Conservation (phyloP, 345 rosid species). For the Mangifera indica region DNA sequence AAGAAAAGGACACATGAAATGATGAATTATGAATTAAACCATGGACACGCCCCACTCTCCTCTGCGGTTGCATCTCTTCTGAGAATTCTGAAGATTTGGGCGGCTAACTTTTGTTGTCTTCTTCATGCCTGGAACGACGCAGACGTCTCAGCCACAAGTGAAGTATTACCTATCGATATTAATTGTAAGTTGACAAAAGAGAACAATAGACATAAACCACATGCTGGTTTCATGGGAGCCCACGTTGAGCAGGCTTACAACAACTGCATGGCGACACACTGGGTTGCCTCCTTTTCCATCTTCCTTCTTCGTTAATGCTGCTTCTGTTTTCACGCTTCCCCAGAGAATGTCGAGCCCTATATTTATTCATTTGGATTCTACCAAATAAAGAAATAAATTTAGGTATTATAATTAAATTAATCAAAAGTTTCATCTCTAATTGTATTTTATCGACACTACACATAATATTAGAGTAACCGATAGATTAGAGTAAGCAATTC, state of each 20-base stretch:
- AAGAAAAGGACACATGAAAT: no score
- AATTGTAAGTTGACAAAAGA: not conserved
- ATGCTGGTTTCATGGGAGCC: constrained; percentile 12
- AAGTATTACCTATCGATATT: no score
- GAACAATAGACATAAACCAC: not conserved
- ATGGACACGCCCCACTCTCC: no score
- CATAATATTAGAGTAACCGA: no score
- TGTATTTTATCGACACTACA: no score
- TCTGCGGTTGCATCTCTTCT: no score
- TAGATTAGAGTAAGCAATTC: no score
- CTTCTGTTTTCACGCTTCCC: not conserved
- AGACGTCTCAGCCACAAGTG: not conserved
- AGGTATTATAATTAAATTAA: no score
- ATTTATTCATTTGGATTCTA: not conserved
- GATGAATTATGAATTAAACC: no score
- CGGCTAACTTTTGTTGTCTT: not conserved
- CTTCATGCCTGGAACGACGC: constrained; percentile 6
- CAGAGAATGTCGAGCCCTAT: not conserved
- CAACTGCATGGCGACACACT: constrained; percentile 16
- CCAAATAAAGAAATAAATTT: no score
- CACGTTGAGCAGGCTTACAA: not conserved
- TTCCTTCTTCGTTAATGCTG: not conserved
- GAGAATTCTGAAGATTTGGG: no score
- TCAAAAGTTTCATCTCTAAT: no score
- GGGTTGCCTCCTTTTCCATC: constrained; percentile 1